These are phyloP conservation scores for Rhynchosporium secalis DNA, from an alignment of 2,329 filamentous ascomycete genomes.

Conservation along the genomic window DNA sequence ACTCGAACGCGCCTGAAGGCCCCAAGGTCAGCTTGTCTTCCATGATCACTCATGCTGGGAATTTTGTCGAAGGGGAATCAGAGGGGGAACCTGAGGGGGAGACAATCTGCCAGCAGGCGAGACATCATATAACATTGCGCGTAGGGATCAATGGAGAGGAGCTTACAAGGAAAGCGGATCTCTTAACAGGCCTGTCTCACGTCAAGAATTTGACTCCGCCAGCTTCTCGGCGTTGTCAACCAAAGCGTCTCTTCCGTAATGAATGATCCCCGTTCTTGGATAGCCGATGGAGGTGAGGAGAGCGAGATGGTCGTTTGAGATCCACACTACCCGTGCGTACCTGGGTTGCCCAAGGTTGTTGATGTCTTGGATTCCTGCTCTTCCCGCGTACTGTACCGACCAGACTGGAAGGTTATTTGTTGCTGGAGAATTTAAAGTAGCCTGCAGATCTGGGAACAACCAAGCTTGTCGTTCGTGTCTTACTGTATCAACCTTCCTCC, in stretches of 20 bases:
- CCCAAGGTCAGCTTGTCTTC: slow-evolving; percentile 38
- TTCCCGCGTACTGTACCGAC: slow-evolving; percentile 5
- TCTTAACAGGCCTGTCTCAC: slow-evolving; percentile 23
- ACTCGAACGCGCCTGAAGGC: slow-evolving; percentile 36
- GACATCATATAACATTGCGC: slow-evolving; percentile 19
- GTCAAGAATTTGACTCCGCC: slow-evolving; percentile 26
- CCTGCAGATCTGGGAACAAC: background rate
- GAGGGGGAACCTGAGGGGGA: slow-evolving; percentile 12
- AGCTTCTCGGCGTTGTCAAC: slow-evolving; percentile 25
- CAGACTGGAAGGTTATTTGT: background rate
- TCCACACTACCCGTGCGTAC: slow-evolving; percentile 11
- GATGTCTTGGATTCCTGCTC: background rate
- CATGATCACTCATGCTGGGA: slow-evolving; percentile 37
- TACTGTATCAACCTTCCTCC: background rate
- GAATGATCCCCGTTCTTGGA: slow-evolving; percentile 22
- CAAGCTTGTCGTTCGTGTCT: background rate
- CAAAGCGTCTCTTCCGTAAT: slow-evolving; percentile 24
- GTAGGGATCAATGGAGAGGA: slow-evolving; percentile 13
- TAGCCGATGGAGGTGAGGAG: slow-evolving; percentile 15
- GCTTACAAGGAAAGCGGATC: slow-evolving; percentile 25
- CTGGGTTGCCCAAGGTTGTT: slow-evolving; percentile 2
- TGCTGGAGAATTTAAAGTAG: slow-evolving; percentile 4
- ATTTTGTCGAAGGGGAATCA: slow-evolving; percentile 3
- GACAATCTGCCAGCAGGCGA: slow-evolving; percentile 19
- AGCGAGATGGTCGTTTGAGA: slow-evolving; percentile 11